A percentile compares a stretch with the other conserved stretches of the same genome.
phyloP scores from a whole-genome alignment of 768 basidiomycete genomes.

The Podaxis sp. region DNA sequence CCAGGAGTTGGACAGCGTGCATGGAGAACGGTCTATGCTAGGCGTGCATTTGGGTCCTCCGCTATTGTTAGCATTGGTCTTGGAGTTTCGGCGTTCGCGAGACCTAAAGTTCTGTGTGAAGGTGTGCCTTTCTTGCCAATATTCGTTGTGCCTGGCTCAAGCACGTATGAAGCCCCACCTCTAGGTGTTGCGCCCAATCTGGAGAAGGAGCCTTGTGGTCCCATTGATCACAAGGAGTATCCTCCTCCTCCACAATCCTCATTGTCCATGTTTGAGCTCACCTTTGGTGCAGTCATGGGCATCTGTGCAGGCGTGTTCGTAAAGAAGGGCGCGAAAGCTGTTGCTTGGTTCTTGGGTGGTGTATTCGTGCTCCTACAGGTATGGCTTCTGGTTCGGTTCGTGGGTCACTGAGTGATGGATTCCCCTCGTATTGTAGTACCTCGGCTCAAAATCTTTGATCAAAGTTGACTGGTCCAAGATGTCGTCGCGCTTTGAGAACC shows the following conservation, averaged over 20 bases:
- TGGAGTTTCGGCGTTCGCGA: conserved; percentile 38
- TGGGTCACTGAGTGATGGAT: not conserved
- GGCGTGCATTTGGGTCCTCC: conserved; percentile 25
- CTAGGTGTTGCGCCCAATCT: not conserved
- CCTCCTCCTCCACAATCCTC: conserved; percentile 69
- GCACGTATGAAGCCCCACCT: not conserved
- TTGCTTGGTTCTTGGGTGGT: conserved; percentile 88
- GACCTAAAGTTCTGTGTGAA: conserved; percentile 50
- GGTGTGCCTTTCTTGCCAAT: conserved; percentile 31
- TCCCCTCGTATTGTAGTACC: conserved; percentile 55
- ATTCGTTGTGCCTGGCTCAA: not conserved
- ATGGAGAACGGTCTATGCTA: not conserved
- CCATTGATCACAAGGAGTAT: conserved; percentile 8
- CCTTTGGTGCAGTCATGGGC: conserved; percentile 87
- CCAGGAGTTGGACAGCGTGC: not conserved
- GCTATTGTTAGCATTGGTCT: conserved; percentile 44
- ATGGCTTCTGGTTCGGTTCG: conserved; percentile 19
- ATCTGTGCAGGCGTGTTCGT: conserved; percentile 91
- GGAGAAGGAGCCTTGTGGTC: not conserved
- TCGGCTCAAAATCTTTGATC: conserved; percentile 70
- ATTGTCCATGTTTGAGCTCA: conserved; percentile 77
- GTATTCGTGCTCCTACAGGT: conserved; percentile 92
- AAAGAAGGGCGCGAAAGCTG: conserved; percentile 87
- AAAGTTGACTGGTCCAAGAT: conserved; percentile 79
- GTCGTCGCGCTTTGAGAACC: conserved; percentile 65